Conservation (phyloP, 2,329 filamentous ascomycete species). For the Dactylellina drechsleri region DNA sequence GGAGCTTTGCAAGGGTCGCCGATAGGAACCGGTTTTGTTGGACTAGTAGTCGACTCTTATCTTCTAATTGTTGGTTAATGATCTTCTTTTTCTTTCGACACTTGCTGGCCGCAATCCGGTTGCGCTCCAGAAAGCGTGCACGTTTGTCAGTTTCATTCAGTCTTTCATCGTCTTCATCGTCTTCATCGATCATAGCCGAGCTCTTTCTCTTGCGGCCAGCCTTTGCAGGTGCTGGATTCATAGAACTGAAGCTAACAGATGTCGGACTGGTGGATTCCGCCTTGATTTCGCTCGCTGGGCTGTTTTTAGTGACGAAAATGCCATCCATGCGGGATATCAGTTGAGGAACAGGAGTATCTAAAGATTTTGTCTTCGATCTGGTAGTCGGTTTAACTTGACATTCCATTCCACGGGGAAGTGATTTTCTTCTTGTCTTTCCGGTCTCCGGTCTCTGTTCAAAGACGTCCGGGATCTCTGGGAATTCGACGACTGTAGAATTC, state of each 20-base stretch:
- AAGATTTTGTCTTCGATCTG: slow-evolving; percentile 23
- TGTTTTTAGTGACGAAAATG: slow-evolving; percentile 48
- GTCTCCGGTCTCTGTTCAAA: slow-evolving; percentile 4
- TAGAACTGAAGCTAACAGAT: slow-evolving; percentile 23
- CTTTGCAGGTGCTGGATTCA: slow-evolving; percentile 10
- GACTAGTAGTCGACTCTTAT: slow-evolving; percentile 58
- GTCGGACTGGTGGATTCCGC: slow-evolving; percentile 37
- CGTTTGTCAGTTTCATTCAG: slow-evolving; percentile 64
- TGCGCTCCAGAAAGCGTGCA: slow-evolving; percentile 73
- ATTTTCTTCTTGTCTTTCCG: slow-evolving; percentile 18
- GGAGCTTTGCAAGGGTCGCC: slow-evolving; percentile 56
- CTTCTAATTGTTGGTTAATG: slow-evolving; percentile 65
- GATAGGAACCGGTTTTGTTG: slow-evolving; percentile 57
- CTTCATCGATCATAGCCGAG: slow-evolving; percentile 19
- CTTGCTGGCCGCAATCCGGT: slow-evolving; percentile 77
- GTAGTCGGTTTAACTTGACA: slow-evolving; percentile 25
- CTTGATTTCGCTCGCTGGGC: slow-evolving; percentile 38
- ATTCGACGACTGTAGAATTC: slow-evolving; percentile 9
- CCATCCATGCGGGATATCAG: slow-evolving; percentile 52
- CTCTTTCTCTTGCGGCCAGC: slow-evolving; percentile 47
- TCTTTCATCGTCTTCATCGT: slow-evolving; percentile 54
- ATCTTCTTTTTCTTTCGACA: slow-evolving; percentile 75
- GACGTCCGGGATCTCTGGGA: slow-evolving; percentile 5
- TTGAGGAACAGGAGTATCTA: slow-evolving; percentile 28
- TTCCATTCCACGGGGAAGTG: slow-evolving; percentile 23